Conservation (phyloP, 2,329 filamentous ascomycete genomes). For the Ceratocystis variospora region DNA sequence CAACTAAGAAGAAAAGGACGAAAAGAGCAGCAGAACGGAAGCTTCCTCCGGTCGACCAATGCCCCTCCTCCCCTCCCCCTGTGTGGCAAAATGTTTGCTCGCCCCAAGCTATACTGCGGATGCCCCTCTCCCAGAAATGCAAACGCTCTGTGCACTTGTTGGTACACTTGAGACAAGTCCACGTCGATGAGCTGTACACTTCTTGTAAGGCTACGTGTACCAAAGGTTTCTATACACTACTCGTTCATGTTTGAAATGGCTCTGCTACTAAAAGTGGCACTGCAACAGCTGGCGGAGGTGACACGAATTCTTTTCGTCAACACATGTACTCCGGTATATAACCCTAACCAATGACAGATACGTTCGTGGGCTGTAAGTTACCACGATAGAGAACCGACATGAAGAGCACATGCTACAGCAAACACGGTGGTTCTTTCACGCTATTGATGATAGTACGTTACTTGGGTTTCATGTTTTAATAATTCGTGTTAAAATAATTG, state of each 20-base stretch:
- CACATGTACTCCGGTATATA: no score
- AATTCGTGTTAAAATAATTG: constrained; percentile 9
- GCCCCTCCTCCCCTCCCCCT: not conserved
- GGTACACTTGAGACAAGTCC: not conserved
- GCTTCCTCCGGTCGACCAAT: not conserved
- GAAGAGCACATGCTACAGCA: no score
- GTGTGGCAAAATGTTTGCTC: constrained; percentile 3
- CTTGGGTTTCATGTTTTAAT: not conserved
- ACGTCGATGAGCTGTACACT: not conserved
- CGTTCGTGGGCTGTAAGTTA: no score
- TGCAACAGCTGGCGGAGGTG: no score
- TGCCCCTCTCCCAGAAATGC: not conserved
- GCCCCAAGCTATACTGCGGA: not conserved
- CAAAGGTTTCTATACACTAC: not conserved
- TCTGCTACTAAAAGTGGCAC: not conserved
- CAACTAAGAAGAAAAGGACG: not conserved
- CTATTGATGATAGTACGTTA: no score
- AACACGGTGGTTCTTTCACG: no score
- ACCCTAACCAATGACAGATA: no score
- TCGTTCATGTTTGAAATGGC: not conserved
- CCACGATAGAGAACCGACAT: no score
- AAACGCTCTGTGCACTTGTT: not conserved
- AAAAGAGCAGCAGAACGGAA: not conserved
- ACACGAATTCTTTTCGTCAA: no score
- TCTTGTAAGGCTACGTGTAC: not conserved